Evolutionary conservation across 805 yeast species (phyloP).

Genomic region (Yarrowia sp.): DNA sequence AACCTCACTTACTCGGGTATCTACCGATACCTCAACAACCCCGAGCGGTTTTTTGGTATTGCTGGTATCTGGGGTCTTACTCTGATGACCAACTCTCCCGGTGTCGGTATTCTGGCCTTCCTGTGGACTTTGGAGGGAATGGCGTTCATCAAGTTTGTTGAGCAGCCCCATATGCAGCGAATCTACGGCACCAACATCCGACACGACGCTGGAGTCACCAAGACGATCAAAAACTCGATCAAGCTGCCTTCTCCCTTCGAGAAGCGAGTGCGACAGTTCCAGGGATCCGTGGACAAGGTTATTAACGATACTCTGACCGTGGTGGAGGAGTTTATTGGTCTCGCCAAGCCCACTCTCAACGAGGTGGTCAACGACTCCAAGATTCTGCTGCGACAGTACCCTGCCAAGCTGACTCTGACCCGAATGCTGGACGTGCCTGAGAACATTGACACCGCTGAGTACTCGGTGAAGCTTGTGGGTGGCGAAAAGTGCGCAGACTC

Average conservation of each 20-base stretch:
- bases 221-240: slow-evolving; percentile 38
- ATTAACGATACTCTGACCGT: slow-evolving; percentile 42
- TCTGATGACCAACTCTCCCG: slow-evolving; percentile 50
- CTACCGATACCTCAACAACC: slow-evolving; percentile 76
- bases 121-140: slow-evolving; percentile 67
- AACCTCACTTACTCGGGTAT: slow-evolving; percentile 73
- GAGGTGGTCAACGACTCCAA: slow-evolving; percentile 37
- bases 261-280: slow-evolving; percentile 29
- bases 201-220: slow-evolving; percentile 49
- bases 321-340: slow-evolving; percentile 45
- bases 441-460: slow-evolving; percentile 32
- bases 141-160: slow-evolving; percentile 67
- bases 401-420: slow-evolving; percentile 38
- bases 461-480: slow-evolving; percentile 16
- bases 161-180: slow-evolving; percentile 71
- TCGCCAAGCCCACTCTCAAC: slow-evolving; percentile 35
- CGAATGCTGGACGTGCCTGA: slow-evolving; percentile 33
- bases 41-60: slow-evolving; percentile 73
- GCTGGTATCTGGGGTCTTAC: slow-evolving; percentile 76
- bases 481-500: slow-evolving; percentile 5
- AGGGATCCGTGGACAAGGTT: slow-evolving; percentile 42
- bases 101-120: slow-evolving; percentile 50
- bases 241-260: slow-evolving; percentile 35
- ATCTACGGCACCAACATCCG: slow-evolving; percentile 63
- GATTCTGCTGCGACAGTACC: slow-evolving; percentile 40